These are phyloP conservation scores for Lachancea lanzarotensis DNA, from an alignment of 805 yeast species.

Conservation along the genomic window DNA sequence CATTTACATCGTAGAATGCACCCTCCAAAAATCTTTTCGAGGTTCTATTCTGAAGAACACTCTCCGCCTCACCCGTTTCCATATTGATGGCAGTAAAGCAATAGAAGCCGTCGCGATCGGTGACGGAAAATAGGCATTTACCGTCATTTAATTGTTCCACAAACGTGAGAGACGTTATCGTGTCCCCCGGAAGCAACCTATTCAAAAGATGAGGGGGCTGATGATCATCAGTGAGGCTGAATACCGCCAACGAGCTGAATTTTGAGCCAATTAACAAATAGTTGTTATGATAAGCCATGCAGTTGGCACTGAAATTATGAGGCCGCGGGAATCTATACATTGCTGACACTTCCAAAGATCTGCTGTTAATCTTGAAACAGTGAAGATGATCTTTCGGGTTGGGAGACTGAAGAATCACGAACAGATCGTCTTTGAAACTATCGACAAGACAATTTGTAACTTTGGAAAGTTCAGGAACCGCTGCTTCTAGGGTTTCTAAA, in stretches of 20 bases:
- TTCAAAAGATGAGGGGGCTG: constrained; percentile 29
- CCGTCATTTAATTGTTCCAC: constrained; percentile 25
- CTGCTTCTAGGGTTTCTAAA: neutral
- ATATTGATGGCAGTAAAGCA: constrained; percentile 35
- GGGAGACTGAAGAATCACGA: constrained; percentile 57
- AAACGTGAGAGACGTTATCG: constrained; percentile 49
- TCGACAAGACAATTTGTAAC: constrained; percentile 44
- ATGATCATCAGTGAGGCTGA: constrained; percentile 32
- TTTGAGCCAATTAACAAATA: constrained; percentile 64
- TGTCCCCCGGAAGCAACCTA: constrained; percentile 58
- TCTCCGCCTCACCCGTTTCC: constrained; percentile 14
- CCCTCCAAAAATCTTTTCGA: constrained; percentile 82
- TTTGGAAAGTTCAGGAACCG: constrained; percentile 30
- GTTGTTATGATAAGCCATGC: constrained; percentile 40
- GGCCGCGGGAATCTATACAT: constrained; percentile 34
- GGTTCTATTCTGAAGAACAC: constrained; percentile 53
- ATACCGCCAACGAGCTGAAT: constrained; percentile 57
- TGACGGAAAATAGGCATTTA: constrained; percentile 36
- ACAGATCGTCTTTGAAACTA: constrained; percentile 24
- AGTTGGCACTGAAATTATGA: constrained; percentile 51
- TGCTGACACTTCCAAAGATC: constrained; percentile 23
- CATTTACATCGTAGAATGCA: constrained; percentile 37
- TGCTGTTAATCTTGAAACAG: constrained; percentile 34
- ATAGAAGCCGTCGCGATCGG: constrained; percentile 65
- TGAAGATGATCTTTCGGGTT: constrained; percentile 52